These are phyloP conservation scores for Cercophora newfieldiana DNA, from an alignment of 495 filamentous ascomycete species.

Conservation along the genomic window DNA sequence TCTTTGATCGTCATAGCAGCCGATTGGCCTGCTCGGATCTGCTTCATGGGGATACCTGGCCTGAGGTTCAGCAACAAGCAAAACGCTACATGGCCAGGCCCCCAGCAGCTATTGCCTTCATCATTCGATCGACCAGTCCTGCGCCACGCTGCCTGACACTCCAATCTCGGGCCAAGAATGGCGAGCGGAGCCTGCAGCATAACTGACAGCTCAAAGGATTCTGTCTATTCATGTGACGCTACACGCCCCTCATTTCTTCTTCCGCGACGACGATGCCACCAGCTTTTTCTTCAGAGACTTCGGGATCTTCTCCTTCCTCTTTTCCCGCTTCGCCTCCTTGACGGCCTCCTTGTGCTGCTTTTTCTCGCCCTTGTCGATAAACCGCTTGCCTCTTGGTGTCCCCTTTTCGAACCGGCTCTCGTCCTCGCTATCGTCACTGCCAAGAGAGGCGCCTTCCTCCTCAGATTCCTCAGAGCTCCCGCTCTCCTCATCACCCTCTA, in stretches of 20 bases:
- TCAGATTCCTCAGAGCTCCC: constrained; percentile 40
- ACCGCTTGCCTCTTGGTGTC: constrained; percentile 79
- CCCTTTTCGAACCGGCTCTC: constrained; percentile 61
- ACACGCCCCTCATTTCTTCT: constrained; percentile 33
- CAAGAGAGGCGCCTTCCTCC: constrained; percentile 44
- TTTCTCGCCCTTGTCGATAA: constrained; percentile 88
- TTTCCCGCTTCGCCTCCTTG: constrained; percentile 92
- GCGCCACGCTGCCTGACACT: background rate
- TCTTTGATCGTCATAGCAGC: constrained; percentile 51
- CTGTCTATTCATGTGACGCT: background rate
- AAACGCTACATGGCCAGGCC: constrained; percentile 27
- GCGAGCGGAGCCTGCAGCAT: background rate
- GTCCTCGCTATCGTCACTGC: constrained; percentile 45
- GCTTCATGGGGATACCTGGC: constrained; percentile 17
- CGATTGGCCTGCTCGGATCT: constrained; percentile 31
- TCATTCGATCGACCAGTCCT: constrained; percentile 19
- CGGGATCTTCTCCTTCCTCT: constrained; percentile 90
- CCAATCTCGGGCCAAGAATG: background rate
- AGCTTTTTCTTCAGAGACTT: constrained; percentile 90
- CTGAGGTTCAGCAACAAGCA: constrained; percentile 36
- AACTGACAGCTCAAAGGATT: background rate
- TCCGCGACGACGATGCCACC: constrained; percentile 45
- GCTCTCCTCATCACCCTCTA: constrained; percentile 11
- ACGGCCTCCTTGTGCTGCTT: constrained; percentile 85
- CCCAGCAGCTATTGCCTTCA: constrained; percentile 15